These are phyloP conservation scores for Daldinia eschscholtzii DNA, from an alignment of 2,329 filamentous ascomycete species.

Conservation along the genomic window DNA sequence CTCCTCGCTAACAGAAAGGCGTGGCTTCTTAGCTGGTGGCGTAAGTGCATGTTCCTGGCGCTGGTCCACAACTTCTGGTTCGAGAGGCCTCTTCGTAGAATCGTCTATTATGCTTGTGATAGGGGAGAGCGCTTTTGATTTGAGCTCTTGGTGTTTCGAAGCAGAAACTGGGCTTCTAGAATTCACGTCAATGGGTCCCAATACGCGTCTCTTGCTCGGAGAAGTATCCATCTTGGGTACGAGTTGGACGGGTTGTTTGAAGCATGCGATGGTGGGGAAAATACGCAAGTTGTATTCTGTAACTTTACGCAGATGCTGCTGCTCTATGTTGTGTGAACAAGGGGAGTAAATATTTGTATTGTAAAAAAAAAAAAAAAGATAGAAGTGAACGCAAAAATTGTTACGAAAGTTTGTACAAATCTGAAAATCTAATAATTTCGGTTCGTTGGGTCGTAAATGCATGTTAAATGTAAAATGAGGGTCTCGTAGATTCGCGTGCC, in stretches of 20 bases:
- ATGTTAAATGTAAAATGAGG: background rate
- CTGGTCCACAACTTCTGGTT: constrained; percentile 27
- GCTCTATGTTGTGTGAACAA: background rate
- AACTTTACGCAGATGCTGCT: background rate
- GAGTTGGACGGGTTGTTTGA: background rate
- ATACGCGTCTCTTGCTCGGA: constrained; percentile 50
- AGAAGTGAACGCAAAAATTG: constrained; percentile 7
- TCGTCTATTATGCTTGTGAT: constrained; percentile 17
- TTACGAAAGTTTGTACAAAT: constrained; percentile 3
- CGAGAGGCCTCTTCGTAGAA: constrained; percentile 41
- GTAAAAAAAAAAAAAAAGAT: background rate
- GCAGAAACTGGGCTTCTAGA: constrained; percentile 42
- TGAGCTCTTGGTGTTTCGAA: constrained; percentile 38
- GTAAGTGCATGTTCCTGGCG: background rate
- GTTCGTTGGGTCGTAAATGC: background rate
- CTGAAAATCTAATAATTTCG: constrained; percentile 3
- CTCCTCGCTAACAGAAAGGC: constrained; percentile 33
- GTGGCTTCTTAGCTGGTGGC: constrained; percentile 44
- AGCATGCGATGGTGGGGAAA: constrained; percentile 1
- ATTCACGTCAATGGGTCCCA: constrained; percentile 50
- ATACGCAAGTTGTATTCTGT: background rate
- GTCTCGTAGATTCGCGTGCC: constrained; percentile 8
- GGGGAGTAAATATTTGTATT: background rate
- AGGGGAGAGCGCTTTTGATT: constrained; percentile 26
- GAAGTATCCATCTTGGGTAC: constrained; percentile 46